Evolutionary conservation across 2,329 filamentous ascomycete species (phyloP).

Genomic region (Chrysosphaeria jannelii): DNA sequence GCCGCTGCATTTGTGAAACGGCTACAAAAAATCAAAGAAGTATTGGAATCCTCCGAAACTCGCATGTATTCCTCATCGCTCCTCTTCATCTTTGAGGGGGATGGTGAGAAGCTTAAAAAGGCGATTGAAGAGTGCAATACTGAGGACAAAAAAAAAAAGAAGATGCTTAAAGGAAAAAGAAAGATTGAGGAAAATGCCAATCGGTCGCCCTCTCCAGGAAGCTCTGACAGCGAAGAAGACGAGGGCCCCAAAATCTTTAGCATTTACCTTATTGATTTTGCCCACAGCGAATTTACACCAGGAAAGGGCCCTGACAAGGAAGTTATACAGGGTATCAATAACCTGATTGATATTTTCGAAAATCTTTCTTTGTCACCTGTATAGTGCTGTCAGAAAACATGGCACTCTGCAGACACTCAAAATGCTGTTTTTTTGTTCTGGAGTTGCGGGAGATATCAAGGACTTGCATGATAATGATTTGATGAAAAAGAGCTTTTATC

Average conservation of each 20-base stretch:
- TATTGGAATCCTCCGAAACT: constrained; percentile 23
- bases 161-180: neutral
- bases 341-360: constrained; percentile 37
- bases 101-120: constrained; percentile 20
- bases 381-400: too few relatives aligned
- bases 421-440: too few relatives aligned
- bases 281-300: constrained; percentile 65
- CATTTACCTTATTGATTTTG: constrained; percentile 87
- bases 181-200: constrained; percentile 3
- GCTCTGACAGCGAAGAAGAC: constrained; percentile 13
- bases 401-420: too few relatives aligned
- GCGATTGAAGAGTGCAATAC: constrained; percentile 22
- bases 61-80: constrained; percentile 33
- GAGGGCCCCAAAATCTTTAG: constrained; percentile 35
- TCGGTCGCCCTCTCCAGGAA: constrained; percentile 7
- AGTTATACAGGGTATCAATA: constrained; percentile 40
- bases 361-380: too few relatives aligned
- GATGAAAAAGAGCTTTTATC: too few relatives aligned
- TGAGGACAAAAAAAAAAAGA: neutral
- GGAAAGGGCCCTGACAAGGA: constrained; percentile 74
- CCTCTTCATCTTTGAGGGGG: constrained; percentile 33
- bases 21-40: constrained; percentile 18
- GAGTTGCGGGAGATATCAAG: too few relatives aligned
- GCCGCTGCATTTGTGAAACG: constrained; percentile 22
- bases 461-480: too few relatives aligned